Evolutionary conservation across 306 rosid genomes (phyloP).

Genomic region (Dryas drummondii): DNA sequence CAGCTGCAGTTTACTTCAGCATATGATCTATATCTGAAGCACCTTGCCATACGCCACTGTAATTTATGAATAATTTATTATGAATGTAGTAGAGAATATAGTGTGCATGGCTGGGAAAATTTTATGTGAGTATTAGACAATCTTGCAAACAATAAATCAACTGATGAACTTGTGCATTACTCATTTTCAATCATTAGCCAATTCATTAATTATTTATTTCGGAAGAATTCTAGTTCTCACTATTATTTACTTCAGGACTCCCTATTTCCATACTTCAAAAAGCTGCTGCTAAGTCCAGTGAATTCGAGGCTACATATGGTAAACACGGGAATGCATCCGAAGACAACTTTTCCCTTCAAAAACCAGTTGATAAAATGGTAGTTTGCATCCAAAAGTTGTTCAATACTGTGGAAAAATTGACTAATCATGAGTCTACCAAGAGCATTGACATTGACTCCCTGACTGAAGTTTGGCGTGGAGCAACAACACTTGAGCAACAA

Average conservation of each 20-base stretch:
- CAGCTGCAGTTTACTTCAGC: background rate
- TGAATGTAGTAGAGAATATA: background rate
- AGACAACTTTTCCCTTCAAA: conserved; percentile 29
- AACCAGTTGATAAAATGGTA: conserved; percentile 39
- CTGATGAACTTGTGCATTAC: background rate
- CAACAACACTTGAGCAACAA: conserved; percentile 37
- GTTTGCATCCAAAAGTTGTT: conserved; percentile 41
- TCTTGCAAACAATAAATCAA: background rate
- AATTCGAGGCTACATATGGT: conserved; percentile 81
- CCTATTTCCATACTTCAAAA: conserved; percentile 65
- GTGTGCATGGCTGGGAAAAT: background rate
- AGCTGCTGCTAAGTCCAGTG: conserved; percentile 76
- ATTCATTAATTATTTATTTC: background rate
- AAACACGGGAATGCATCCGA: conserved; percentile 28
- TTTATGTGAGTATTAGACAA: conserved; percentile 3
- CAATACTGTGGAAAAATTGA: conserved; percentile 31
- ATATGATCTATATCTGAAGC: background rate
- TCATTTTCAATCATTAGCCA: background rate
- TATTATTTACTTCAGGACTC: conserved; percentile 38
- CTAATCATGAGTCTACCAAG: conserved; percentile 29
- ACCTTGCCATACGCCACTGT: background rate
- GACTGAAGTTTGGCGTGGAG: conserved; percentile 50
- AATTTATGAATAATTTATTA: background rate
- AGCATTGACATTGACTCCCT: conserved; percentile 34
- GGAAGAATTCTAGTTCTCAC: background rate